Evolutionary conservation across 2,329 filamentous ascomycete species (phyloP), one percentile per base, ranked within the genome.

Genomic region (Hymenoscyphus albidus): DNA sequence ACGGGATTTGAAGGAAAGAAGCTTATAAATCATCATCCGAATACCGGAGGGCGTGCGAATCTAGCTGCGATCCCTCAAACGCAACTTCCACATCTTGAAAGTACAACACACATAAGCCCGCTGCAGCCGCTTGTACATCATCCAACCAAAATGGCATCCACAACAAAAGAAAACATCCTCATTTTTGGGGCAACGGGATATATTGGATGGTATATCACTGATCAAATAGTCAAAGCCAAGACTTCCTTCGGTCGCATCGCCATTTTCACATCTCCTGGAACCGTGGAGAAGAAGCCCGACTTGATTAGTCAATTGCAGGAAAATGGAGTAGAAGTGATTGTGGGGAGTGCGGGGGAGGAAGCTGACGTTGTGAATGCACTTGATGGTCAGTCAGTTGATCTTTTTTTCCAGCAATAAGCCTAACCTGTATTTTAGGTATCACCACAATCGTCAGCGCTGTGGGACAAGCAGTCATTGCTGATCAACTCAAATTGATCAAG

Each of bases 401-500:
- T 51, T 18, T 10, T 54, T 27, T 27, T 3, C 48, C 48, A 22
- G 18, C 48, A 54, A 31, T 22, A 27, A 54, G 48, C 9, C 48
- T 51, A n/a, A n/a, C 16, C 6, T 12, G 32, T 4, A 18, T n/a
- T 22, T 2, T 58, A 72, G 81, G 77, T 59, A 82, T 88, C 69
- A 86, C 91, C 73, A 90, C 88, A 0, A 80, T 91, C 54, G 77
- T 91, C 59, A 88, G 84, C 22, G 84, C 85, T 1, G 80, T 91
- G 1, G 89, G 89, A 2, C 81, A 88, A 60, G 81, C 80, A n/a
- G 85, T 82, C 0, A 83, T 92, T 16, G 79, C 82, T 27, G 76
- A 81, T 9, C 88, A 91, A 70, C 83, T 87, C 64, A 77, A 82
- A 2, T 80, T 91, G n/a, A 81, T 91, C 61, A 78, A 78, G 55